Evolutionary conservation across 257 asterid genomes (phyloP), one percentile per base, ranked within the genome.

Genomic region (Nicotiana undulata): DNA sequence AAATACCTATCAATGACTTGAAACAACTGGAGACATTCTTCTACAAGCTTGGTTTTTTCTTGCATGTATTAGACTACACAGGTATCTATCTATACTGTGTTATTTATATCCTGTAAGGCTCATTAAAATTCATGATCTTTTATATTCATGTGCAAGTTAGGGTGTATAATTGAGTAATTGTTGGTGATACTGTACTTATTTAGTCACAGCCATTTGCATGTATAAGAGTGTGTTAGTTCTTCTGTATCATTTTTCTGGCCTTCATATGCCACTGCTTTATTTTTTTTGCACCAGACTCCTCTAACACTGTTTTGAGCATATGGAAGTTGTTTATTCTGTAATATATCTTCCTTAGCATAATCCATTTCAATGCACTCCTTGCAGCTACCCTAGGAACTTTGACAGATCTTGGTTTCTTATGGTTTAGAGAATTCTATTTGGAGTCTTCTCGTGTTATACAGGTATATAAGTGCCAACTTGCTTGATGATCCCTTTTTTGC

Each of bases 391-490:
- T 96, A 28, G 89, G 94, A 82, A 87, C 89, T 75, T 86, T 96
- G 91, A 88, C 97, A 65, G 98, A 96, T 90, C 90, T 92, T 86
- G 99, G 99, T 82, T 96, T 96, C 90, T 85, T 96, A 82, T 96
- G 99, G 99, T 96, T 93, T 85, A 88, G 99, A 81, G 99, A 96
- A 88, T 96, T 96, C 89, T 96, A 96, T 89, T 86, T 96, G 94
- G 99, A 96, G 87, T 93, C 99, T 79, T 96, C 99, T 83, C 97
- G 95, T 82, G 99, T 94, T 88, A 96, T 96, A 84, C 99, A 95
- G 99, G 99, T 95, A 90, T 76, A 83, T 9, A 26, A 72, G 40
- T 72, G 24, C 3, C 15, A 49, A 72, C 61, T 72, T 72, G 59
- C 24, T 24, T 49, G 78, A 72, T 49, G 24, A 72, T 72, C 60